A percentile compares a stretch with the other conserved stretches of the same genome.
These are phyloP conservation scores for Tuber melanosporum DNA, from an alignment of 495 filamentous ascomycete species.

Conservation along the genomic window DNA sequence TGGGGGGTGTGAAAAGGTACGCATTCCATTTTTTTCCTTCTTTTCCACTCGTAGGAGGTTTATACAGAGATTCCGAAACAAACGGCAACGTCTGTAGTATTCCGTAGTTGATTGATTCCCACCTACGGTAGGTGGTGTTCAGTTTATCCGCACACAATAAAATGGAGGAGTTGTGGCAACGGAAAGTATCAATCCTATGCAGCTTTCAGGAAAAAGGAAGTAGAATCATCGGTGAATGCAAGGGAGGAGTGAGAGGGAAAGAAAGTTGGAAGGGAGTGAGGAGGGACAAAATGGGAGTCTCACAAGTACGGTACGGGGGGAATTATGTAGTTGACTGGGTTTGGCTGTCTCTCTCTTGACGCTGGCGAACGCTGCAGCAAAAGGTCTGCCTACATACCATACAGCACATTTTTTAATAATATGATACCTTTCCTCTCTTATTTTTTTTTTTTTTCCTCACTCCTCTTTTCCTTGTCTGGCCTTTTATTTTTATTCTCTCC, in stretches of 20 bases:
- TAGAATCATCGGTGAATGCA: conserved; percentile 1
- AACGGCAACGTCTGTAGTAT: conserved; percentile 33
- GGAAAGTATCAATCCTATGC: conserved; percentile 21
- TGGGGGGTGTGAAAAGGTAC: conserved; percentile 3
- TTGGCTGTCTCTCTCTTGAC: conserved; percentile 18
- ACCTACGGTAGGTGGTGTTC: conserved; percentile 9
- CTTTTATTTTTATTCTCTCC: conserved; percentile 21
- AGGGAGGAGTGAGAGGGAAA: neutral
- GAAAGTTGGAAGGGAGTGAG: conserved; percentile 1
- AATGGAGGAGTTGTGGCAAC: conserved; percentile 19
- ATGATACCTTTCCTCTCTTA: conserved; percentile 17
- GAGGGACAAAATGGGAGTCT: neutral
- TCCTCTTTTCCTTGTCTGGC: conserved; percentile 17
- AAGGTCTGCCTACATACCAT: neutral
- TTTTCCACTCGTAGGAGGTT: conserved; percentile 18
- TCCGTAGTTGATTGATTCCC: conserved; percentile 30
- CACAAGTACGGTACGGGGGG: conserved; percentile 16
- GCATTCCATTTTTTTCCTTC: conserved; percentile 20
- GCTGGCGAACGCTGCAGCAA: conserved; percentile 3
- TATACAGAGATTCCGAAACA: conserved; percentile 21
- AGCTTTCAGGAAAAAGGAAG: conserved; percentile 13
- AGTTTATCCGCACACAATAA: conserved; percentile 26
- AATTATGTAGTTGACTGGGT: conserved; percentile 17
- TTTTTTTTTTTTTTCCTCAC: conserved; percentile 15
- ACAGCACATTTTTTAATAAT: conserved; percentile 10